phyloP scores from a whole-genome alignment of 345 rosid genomes.

The Rhodamnia argentea region DNA sequence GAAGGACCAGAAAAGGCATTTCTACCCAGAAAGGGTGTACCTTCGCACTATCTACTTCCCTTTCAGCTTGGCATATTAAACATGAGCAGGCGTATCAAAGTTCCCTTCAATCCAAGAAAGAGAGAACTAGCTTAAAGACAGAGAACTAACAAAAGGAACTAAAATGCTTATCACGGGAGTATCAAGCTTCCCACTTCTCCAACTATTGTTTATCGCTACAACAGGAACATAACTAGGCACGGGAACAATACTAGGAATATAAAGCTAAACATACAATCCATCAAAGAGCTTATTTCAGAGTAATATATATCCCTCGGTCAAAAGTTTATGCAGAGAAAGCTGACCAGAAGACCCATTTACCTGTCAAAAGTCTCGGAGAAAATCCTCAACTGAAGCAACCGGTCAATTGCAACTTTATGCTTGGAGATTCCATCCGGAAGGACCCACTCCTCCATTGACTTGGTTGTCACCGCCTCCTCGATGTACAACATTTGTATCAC shows the following conservation, averaged over 20 bases:
- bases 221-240: not conserved
- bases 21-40: not conserved
- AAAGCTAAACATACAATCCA: not conserved
- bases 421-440: constrained; percentile 62
- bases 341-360: constrained; percentile 2
- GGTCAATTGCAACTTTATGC: constrained; percentile 75
- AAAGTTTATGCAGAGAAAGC: not conserved
- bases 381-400: constrained; percentile 64
- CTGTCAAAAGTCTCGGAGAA: constrained; percentile 42
- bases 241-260: not conserved
- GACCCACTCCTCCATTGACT: constrained; percentile 67
- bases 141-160: not conserved
- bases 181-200: not conserved
- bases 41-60: not conserved
- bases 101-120: not conserved
- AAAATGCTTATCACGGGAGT: not conserved
- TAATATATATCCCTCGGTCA: not conserved
- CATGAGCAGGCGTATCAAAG: not conserved
- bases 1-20: not conserved
- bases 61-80: not conserved
- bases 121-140: not conserved
- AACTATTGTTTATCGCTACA: not conserved
- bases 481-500: constrained; percentile 58
- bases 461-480: constrained; percentile 37
- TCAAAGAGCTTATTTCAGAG: not conserved